Conservation (phyloP, 2,329 filamentous ascomycete species). For the Hypoxylon sp. region DNA sequence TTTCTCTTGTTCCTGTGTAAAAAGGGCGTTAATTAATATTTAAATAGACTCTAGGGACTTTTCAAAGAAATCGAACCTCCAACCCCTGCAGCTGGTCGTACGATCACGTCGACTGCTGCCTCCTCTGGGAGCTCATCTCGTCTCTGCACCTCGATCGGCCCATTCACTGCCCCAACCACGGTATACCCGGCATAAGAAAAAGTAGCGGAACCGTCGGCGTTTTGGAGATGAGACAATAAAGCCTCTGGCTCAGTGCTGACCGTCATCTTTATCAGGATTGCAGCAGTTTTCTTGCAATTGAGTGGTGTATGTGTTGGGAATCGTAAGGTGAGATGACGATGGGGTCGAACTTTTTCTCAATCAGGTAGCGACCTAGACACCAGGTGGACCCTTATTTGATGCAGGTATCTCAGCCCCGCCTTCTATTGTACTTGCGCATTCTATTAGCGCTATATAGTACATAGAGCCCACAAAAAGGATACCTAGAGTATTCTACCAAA, state of each 20-base stretch:
- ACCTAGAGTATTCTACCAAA: constrained; percentile 1
- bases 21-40: constrained; percentile 41
- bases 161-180: constrained; percentile 89
- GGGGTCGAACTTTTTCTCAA: constrained; percentile 42
- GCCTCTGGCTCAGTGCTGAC: constrained; percentile 65
- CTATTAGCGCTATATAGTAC: constrained; percentile 1
- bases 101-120: constrained; percentile 88
- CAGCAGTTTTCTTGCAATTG: constrained; percentile 4
- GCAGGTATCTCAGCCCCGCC: constrained; percentile 27
- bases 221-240: constrained; percentile 72
- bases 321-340: constrained; percentile 36
- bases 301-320: constrained; percentile 16
- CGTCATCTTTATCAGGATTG: constrained; percentile 58
- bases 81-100: constrained; percentile 87
- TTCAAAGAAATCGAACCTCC: constrained; percentile 70
- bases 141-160: constrained; percentile 89
- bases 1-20: constrained; percentile 76
- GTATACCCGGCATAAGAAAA: constrained; percentile 83
- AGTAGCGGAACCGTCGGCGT: constrained; percentile 84
- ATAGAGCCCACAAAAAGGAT: background rate
- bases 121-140: constrained; percentile 94
- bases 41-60: constrained; percentile 25
- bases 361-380: constrained; percentile 20
- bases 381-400: constrained; percentile 1
- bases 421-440: constrained; percentile 9